Evolutionary conservation across 345 rosid genomes (phyloP).

Genomic region (Gossypium turneri): DNA sequence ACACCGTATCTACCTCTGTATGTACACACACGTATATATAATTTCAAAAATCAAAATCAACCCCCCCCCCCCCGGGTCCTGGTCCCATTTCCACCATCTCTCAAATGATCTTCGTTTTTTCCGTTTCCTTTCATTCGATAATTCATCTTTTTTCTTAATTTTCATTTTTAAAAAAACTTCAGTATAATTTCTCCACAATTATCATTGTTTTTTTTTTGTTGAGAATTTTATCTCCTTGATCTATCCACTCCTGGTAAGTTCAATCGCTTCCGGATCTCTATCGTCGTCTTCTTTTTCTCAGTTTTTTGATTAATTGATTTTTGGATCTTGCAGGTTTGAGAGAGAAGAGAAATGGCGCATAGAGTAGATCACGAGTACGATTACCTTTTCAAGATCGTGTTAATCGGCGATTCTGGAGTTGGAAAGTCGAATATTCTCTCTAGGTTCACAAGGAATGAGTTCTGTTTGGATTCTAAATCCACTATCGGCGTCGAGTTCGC

Average conservation of each 20-base stretch:
- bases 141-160: background rate
- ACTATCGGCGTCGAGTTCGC: constrained; percentile 76
- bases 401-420: constrained; percentile 77
- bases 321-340: constrained; percentile 32
- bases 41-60: constrained; percentile 17
- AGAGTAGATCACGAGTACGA: constrained; percentile 66
- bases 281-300: background rate
- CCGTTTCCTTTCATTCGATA: constrained; percentile 1
- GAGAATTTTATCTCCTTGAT: constrained; percentile 28
- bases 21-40: no score
- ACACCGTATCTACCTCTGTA: background rate
- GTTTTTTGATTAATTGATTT: background rate
- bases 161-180: background rate
- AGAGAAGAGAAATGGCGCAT: constrained; percentile 39
- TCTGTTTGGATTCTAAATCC: constrained; percentile 70
- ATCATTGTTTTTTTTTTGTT: background rate
- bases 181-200: background rate
- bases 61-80: background rate
- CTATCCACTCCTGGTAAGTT: constrained; percentile 29
- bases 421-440: constrained; percentile 77
- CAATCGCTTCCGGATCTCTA: background rate
- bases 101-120: constrained; percentile 1
- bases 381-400: constrained; percentile 68
- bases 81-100: background rate
- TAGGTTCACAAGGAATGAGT: constrained; percentile 65